Evolutionary conservation across 768 basidiomycete genomes (phyloP), one percentile per base, ranked within the genome.

Genomic region (Mycena albidolilacea): DNA sequence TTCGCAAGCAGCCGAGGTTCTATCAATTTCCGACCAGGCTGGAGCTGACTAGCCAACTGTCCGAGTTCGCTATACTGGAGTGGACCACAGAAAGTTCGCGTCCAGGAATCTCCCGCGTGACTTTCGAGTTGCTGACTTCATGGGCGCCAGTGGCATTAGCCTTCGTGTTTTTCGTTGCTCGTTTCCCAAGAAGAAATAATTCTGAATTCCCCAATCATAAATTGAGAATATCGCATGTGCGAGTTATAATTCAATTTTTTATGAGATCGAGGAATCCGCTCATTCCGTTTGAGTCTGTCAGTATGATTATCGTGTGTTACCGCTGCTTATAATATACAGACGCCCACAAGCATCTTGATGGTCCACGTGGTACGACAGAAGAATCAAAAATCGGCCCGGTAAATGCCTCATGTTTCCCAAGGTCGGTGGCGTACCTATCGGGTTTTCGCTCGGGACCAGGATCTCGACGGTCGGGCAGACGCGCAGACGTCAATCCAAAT

Each of bases 301-400:
- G 30, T 69, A 64, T 65, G 58, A 46, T 58, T 58, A 61, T 57
- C 67, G 63, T 61, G 57, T 65, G 23, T 8, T 52, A 50, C 65
- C 43, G 54, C 21, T 41, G 5, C 61, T 48, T 23, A 44, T 38
- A 23, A 23, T 23, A 23, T 61, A 69, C 72, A 60, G 57, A 23
- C 72, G 63, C 67, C 72, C 72, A 73, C 67, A 73, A 69, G 50
- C 58, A 67, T 64, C 66, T 44, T 63, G 61, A 65, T 52, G 50
- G 68, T 61, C 67, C 72, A 73, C 72, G 72, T 73, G 72, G 62
- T 35, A 41, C 60, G 8, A 10, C 63, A 73, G 58, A 73, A 73
- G 67, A 55, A 73, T 61, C 67, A 69, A 58, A 69, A 14, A 58
- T 30, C 67, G 63, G 67, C 23, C 71, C 67, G 62, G 46, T 71